phyloP scores from a whole-genome alignment of 495 filamentous ascomycete species.

The Xylaria longipes region DNA sequence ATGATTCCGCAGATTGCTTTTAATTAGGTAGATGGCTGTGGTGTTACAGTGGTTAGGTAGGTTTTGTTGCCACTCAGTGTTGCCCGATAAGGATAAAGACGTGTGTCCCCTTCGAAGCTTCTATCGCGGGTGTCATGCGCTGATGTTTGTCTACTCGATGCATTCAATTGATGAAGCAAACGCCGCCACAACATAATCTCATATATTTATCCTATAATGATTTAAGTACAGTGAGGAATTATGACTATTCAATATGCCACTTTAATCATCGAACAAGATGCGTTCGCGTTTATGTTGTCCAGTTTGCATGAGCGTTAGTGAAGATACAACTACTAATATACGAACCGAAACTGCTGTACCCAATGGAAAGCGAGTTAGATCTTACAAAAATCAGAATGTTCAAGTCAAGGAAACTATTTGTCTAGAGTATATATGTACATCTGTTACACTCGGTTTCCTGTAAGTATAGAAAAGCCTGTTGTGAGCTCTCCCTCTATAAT shows the following conservation, averaged over 20 bases:
- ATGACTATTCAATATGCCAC: neutral
- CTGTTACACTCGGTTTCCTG: constrained; percentile 28
- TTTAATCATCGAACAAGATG: neutral
- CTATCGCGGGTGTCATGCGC: neutral
- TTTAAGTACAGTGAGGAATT: neutral
- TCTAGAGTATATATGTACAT: constrained; percentile 53
- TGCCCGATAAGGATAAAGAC: constrained; percentile 7
- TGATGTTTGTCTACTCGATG: neutral
- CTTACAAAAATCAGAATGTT: constrained; percentile 23
- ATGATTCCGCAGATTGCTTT: neutral
- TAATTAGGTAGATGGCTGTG: neutral
- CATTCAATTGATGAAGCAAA: neutral
- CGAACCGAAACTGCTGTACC: neutral
- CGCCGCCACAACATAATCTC: neutral
- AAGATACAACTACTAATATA: neutral
- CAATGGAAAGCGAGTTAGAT: neutral
- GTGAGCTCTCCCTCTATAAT: constrained; percentile 53
- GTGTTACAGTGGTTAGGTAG: neutral
- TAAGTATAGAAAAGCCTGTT: constrained; percentile 22
- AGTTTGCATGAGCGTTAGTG: neutral
- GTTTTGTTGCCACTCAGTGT: constrained; percentile 1
- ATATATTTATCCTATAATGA: neutral
- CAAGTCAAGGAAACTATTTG: constrained; percentile 37
- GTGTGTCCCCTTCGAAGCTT: neutral
- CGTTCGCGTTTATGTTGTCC: neutral